Base-by-base conservation (phyloP, 1,139 yeast species). In the Hansenula sp. region DNA sequence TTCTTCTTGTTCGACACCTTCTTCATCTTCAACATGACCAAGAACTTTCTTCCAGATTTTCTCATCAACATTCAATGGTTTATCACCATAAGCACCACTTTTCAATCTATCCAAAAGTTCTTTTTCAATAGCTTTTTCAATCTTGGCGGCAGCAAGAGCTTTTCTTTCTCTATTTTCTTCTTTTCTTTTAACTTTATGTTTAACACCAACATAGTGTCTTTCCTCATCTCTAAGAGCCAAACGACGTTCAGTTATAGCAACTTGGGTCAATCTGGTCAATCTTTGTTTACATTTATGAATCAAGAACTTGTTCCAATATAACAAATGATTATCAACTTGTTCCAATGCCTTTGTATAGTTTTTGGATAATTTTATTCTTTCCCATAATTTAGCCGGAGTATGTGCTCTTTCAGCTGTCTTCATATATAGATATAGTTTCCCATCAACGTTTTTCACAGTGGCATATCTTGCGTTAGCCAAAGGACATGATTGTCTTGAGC, bases 401-500 rank as follows among this genome's bases (percentile, higher is more conserved):
- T 92, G 98, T 20, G 95, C 94, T 65, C 98, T 79, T 69, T 92
- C 98, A 2, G 95, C 96, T 1, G 97, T 92, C 62, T 92, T 92
- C 92, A 92, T 92, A 66, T 92, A 92, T 32, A 92, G 71, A 59
- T 89, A 92, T 37, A 92, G 69, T 60, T 80, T 78, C 18, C 98
- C 98, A 53, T 89, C 94, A 32, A 88, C 77, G 55, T 79, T 82
- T 56, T 92, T 84, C 38, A 92, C 95, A 0, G 98, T 92, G 28
- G 98, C 97, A 65, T 92, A 92, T 57, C 89, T 79, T 26, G 97
- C 87, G 61, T 92, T 92, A 24, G 98, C 98, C 45, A 92, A 70
- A 4, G 98, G 98, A 62, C 98, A 92, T 14, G 97, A 86, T 62
- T 83, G 92, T 59, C 98, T 79, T 40, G 81, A 77, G 64, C 98